Evolutionary conservation across 805 yeast species (phyloP), one percentile per base, ranked within the genome.

Genomic region (Metschnikowia reukaufii): DNA sequence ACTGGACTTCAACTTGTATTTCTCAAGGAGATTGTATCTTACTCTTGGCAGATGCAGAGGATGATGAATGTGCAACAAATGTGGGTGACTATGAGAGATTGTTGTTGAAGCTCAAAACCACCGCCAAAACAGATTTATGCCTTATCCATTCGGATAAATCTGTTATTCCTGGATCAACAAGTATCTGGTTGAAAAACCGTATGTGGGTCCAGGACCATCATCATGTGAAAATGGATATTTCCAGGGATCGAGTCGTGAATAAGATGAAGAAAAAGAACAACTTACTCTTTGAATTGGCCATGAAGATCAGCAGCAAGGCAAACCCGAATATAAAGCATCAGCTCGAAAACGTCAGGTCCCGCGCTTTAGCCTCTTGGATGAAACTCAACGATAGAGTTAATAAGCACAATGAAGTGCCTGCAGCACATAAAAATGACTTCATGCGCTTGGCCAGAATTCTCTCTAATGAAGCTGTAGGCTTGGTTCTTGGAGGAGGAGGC

Each of bases 401-500:
- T 29, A 50, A 54, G 13, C 48, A 54, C 17, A 62, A 62, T 4
- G 44, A 55, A 4, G 41, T 40, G 10, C 54, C 57, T 2, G 42
- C 58, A 9, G 54, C 54, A 6, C 60, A 59, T 37, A 61, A 59
- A 31, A 86, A 84, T 62, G 99, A 92, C 63, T 94, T 94, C 63
- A 73, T 88, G 64, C 76, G 99, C 47, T 67, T 92, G 31, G 98
- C 99, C 0, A 77, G 99, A 58, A 78, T 94, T 7, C 67, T 92
- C 13, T 87, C 97, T 0, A 96, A 96, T 6, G 89, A 90, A 62
- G 96, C 97, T 0, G 87, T 94, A 34, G 99, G 98, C 0, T 71
- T 94, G 16, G 97, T 92, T 5, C 72, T 92, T 3, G 99, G 99
- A 6, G 99, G 99, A 12, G 99, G 99, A 34, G 99, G 99, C 36